Base-by-base conservation (phyloP, 2,329 filamentous ascomycete genomes). In the Penicillium psychrosexuale region DNA sequence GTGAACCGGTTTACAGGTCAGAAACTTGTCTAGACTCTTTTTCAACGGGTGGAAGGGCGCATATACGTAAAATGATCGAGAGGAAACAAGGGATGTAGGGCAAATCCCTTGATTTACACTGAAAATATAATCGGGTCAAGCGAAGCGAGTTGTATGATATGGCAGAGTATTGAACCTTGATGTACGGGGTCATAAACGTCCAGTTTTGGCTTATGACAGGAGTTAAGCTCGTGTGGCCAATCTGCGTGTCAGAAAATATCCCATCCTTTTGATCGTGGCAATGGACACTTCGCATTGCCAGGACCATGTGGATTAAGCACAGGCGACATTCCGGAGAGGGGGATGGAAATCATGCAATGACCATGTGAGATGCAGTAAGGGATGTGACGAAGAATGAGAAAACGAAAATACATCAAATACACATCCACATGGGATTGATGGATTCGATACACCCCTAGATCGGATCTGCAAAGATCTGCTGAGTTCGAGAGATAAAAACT, bases 81-180 rank as follows among this genome's bases (percentile, higher is more conserved):
- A 27, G 24, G 36, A 40, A 63, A 52, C 61, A 63, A 64, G 61
- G 61, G 61, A 55, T 57, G 27, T 13, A 27, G 24, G n/a, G 12
- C n/a, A 19, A 38, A 54, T n/a, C 27, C 24, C 19, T 22, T 15
- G 13, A 15, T 33, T 45, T 3, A 11, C 12, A n/a, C 19, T 47
- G 30, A 3, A 15, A 39, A 38, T 8, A 8, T 8, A 44, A 43
- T 6, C 24, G 34, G 36, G 33, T 28, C 33, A 46, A 33, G 9
- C 4, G 36, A 39, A 43, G n/a, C 42, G 30, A 34, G 17, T 17
- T 36, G 19, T n/a, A 24, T 27, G 47, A 27, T 17, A 42, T 42
- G 1, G 17, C 6, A n/a, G 15, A 30, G 31, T 37, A 37, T 17
- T 3, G 8, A 34, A 19, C 19, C 19, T 3, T 15, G 22, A 8